Evolutionary conservation across 805 yeast species (phyloP).

Genomic region (Ogataea trehalophila): DNA sequence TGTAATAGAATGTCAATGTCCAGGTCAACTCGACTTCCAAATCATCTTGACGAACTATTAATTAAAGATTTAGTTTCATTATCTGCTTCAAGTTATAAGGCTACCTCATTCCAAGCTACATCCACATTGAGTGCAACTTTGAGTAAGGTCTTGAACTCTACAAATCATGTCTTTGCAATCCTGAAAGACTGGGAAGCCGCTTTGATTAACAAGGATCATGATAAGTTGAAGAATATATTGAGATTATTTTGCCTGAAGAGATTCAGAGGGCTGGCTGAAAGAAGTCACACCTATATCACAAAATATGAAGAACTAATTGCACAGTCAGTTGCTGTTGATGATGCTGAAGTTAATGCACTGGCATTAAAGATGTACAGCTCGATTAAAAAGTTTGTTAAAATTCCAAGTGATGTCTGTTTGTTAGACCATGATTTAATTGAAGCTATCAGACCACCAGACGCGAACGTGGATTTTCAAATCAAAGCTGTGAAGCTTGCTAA

Average conservation of each 20-base stretch:
- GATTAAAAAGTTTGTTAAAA: slow-evolving; percentile 35
- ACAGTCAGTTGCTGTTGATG: slow-evolving; percentile 52
- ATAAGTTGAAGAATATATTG: slow-evolving; percentile 60
- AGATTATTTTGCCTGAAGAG: slow-evolving; percentile 51
- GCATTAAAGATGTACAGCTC: slow-evolving; percentile 50
- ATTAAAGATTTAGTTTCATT: slow-evolving; percentile 60
- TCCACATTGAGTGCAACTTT: slow-evolving; percentile 60
- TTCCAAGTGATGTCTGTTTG: slow-evolving; percentile 50
- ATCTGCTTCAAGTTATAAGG: slow-evolving; percentile 65
- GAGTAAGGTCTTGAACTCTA: slow-evolving; percentile 58
- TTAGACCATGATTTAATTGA: slow-evolving; percentile 41
- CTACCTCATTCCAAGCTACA: slow-evolving; percentile 68
- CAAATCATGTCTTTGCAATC: slow-evolving; percentile 44
- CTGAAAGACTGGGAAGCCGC: slow-evolving; percentile 42
- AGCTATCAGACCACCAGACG: slow-evolving; percentile 57
- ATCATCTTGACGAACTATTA: slow-evolving; percentile 56
- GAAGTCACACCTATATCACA: slow-evolving; percentile 50
- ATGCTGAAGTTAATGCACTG: slow-evolving; percentile 45
- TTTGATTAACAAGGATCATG: slow-evolving; percentile 43
- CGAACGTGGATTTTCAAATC: slow-evolving; percentile 48
- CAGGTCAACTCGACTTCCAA: slow-evolving; percentile 67
- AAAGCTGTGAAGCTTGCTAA: slow-evolving; percentile 60
- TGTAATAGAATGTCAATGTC: slow-evolving; percentile 67
- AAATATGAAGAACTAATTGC: slow-evolving; percentile 46
- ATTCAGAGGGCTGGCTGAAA: slow-evolving; percentile 52